Percentiles rank a stretch among this genome's conserved stretches.
Evolutionary conservation across 2,329 filamentous ascomycete species (phyloP).

Genomic region (Decorospora gaudefroyi): DNA sequence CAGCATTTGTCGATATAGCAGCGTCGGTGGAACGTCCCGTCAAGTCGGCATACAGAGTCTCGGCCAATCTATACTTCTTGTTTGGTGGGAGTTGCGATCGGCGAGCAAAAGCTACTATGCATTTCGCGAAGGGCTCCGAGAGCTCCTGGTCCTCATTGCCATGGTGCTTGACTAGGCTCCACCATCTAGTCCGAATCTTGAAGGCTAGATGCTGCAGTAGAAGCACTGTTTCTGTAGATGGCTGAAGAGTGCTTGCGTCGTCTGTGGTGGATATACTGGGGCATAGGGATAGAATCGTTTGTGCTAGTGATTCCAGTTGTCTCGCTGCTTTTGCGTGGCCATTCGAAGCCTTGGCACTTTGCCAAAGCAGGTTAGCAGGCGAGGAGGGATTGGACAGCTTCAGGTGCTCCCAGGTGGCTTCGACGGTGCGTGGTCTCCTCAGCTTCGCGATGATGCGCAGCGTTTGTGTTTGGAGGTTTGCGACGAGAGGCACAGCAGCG

Average conservation of each 20-base stretch:
- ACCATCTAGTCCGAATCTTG: constrained; percentile 65
- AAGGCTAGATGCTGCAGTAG: constrained; percentile 68
- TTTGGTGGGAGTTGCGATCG: constrained; percentile 50
- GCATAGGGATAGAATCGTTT: constrained; percentile 66
- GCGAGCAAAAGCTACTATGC: constrained; percentile 64
- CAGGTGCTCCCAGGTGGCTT: constrained; percentile 62
- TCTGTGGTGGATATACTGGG: constrained; percentile 69
- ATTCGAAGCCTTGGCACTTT: constrained; percentile 55
- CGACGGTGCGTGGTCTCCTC: constrained; percentile 64
- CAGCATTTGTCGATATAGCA: not conserved
- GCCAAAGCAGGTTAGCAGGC: constrained; percentile 61
- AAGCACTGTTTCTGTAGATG: constrained; percentile 62
- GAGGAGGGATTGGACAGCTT: constrained; percentile 59
- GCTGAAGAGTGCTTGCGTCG: constrained; percentile 63
- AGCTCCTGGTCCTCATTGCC: constrained; percentile 67
- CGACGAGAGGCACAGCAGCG: constrained; percentile 58
- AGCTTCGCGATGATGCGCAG: constrained; percentile 65
- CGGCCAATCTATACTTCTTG: constrained; percentile 50
- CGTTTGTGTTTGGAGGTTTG: constrained; percentile 66
- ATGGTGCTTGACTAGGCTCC: constrained; percentile 64
- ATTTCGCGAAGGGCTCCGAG: constrained; percentile 66
- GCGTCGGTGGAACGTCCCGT: constrained; percentile 6
- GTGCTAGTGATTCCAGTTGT: constrained; percentile 69
- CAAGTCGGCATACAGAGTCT: constrained; percentile 34
- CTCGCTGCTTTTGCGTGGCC: constrained; percentile 61